phyloP scores from a whole-genome alignment of 73 alveolate species.

The Blepharisma japonicum region DNA sequence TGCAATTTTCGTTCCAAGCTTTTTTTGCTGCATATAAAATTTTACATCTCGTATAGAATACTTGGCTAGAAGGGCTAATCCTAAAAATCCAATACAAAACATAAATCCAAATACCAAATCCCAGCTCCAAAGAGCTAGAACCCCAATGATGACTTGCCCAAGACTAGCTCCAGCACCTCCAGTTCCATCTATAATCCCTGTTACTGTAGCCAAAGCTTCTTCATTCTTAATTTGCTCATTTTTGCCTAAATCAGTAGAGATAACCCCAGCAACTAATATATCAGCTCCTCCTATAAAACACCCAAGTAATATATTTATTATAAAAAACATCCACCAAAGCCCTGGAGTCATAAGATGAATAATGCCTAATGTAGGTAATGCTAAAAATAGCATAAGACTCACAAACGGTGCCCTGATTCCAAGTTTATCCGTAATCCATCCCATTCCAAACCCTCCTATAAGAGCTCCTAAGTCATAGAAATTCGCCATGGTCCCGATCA shows the following conservation, averaged over 20 bases:
- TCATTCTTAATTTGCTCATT: conserved; percentile 41
- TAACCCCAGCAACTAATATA: conserved; percentile 43
- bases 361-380: conserved; percentile 37
- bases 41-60: too few relatives aligned
- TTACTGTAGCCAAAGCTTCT: conserved; percentile 59
- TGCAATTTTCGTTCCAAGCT: too few relatives aligned
- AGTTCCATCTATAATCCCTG: conserved; percentile 60
- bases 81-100: not conserved
- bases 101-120: conserved; percentile 2
- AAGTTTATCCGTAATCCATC: conserved; percentile 45
- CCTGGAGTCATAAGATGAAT: conserved; percentile 30
- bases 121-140: not conserved
- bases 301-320: conserved; percentile 45
- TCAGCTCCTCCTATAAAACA: conserved; percentile 55
- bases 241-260: conserved; percentile 61
- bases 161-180: conserved; percentile 37
- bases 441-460: conserved; percentile 50
- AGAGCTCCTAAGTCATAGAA: conserved; percentile 62
- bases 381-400: conserved; percentile 37
- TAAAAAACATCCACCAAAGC: conserved; percentile 19
- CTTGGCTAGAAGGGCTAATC: too few relatives aligned
- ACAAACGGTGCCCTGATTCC: conserved; percentile 47
- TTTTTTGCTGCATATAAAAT: too few relatives aligned
- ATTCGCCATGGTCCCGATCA: conserved; percentile 38
- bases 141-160: conserved; percentile 6